Percentiles rank a stretch among this genome's conserved stretches.
Conservation (phyloP, 306 rosid species). For the Begonia masoniana region DNA sequence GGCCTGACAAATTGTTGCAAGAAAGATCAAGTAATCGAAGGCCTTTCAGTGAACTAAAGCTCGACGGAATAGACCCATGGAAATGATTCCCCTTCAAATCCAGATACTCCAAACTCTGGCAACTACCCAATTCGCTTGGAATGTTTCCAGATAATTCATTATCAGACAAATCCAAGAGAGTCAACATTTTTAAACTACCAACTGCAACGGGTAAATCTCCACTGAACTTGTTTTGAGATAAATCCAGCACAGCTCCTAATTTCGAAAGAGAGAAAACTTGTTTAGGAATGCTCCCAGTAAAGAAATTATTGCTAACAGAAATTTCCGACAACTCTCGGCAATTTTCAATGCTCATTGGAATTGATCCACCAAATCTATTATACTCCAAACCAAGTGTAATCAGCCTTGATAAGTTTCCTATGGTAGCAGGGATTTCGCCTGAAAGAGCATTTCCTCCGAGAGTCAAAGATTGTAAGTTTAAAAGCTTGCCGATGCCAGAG, state of each 20-base stretch:
- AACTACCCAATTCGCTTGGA: not conserved
- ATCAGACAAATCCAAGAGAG: not conserved
- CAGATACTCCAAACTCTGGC: too few relatives aligned
- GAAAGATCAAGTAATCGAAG: not conserved
- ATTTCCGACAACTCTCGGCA: slow-evolving; percentile 5
- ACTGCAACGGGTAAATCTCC: not conserved
- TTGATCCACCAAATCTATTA: slow-evolving; percentile 13
- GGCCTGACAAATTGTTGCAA: not conserved
- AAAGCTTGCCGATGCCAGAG: not conserved
- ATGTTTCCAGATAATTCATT: not conserved
- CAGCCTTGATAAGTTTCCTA: slow-evolving; percentile 6
- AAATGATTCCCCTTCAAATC: too few relatives aligned
- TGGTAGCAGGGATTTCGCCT: slow-evolving; percentile 11
- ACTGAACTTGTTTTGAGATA: not conserved
- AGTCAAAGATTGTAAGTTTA: not conserved
- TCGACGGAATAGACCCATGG: too few relatives aligned
- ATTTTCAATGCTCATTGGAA: slow-evolving; percentile 5
- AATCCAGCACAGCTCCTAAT: not conserved
- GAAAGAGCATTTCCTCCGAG: slow-evolving; percentile 13
- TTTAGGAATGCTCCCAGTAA: slow-evolving; percentile 4
- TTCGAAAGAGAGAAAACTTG: not conserved
- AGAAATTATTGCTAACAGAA: slow-evolving; percentile 10
- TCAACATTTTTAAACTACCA: not conserved
- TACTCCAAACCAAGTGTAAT: not conserved
- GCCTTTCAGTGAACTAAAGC: not conserved